Evolutionary conservation across 768 basidiomycete genomes (phyloP).

Genomic region (Tulasnella sp.): DNA sequence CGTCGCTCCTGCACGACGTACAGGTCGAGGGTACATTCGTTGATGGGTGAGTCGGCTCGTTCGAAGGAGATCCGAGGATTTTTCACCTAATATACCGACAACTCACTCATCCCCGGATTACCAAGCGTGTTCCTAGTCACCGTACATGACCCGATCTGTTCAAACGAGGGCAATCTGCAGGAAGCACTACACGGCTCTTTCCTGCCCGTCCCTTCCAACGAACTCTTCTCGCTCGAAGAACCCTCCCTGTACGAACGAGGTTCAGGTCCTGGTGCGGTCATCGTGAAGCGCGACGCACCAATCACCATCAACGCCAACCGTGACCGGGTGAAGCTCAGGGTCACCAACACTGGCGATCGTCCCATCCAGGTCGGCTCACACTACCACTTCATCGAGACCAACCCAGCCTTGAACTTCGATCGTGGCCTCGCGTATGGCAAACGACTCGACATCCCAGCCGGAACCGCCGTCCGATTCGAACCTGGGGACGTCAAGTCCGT

Average conservation of each 20-base stretch:
- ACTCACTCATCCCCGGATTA: not conserved
- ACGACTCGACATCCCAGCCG: conserved; percentile 84
- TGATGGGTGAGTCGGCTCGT: conserved; percentile 69
- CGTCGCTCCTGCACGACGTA: conserved; percentile 65
- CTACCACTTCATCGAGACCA: conserved; percentile 90
- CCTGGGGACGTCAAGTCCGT: conserved; percentile 84
- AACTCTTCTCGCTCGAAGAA: conserved; percentile 50
- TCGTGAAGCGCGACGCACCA: conserved; percentile 43
- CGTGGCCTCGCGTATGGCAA: conserved; percentile 68
- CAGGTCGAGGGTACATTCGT: conserved; percentile 90
- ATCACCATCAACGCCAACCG: conserved; percentile 71
- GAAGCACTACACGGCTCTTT: conserved; percentile 89
- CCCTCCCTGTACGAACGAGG: conserved; percentile 39
- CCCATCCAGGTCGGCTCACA: conserved; percentile 95
- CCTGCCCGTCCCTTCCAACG: conserved; percentile 61
- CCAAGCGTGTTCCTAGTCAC: conserved; percentile 87
- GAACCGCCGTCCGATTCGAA: conserved; percentile 94
- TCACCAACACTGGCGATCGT: conserved; percentile 85
- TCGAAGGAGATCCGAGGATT: too few relatives aligned
- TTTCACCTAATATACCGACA: too few relatives aligned
- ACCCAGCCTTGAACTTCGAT: conserved; percentile 70
- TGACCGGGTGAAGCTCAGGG: conserved; percentile 53
- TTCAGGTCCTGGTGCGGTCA: conserved; percentile 62
- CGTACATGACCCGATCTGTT: conserved; percentile 88
- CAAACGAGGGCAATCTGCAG: conserved; percentile 61